These are phyloP conservation scores for Lachnellula suecica DNA, from an alignment of 2,329 filamentous ascomycete species.

Conservation along the genomic window DNA sequence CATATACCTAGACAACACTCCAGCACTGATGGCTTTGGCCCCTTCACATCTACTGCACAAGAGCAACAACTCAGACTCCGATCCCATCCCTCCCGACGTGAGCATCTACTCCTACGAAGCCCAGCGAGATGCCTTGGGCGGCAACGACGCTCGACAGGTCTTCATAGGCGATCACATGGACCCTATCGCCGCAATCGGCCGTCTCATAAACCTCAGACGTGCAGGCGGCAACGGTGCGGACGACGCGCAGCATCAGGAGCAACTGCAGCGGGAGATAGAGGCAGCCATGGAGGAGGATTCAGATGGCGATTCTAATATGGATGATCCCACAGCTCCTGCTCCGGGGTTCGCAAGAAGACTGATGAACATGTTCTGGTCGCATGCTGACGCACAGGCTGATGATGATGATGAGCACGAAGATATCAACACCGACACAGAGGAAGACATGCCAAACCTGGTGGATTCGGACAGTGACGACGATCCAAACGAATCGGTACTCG, in stretches of 20 bases:
- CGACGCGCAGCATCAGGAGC: no score
- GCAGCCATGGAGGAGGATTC: constrained; percentile 6
- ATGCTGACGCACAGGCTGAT: constrained; percentile 1
- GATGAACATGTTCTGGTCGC: constrained; percentile 22
- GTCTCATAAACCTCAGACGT: constrained; percentile 17
- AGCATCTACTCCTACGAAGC: constrained; percentile 30
- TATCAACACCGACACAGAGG: constrained; percentile 18
- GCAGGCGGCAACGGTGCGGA: not conserved
- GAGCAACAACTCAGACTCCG: constrained; percentile 33
- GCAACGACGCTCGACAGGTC: not conserved
- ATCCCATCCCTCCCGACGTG: constrained; percentile 33
- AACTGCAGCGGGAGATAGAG: no score
- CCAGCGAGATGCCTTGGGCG: constrained; percentile 18
- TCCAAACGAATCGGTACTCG: not conserved
- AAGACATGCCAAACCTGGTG: constrained; percentile 16
- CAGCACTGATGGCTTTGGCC: constrained; percentile 30
- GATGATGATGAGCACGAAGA: constrained; percentile 3
- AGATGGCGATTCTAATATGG: constrained; percentile 5
- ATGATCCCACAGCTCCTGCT: constrained; percentile 8
- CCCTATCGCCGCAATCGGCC: constrained; percentile 27
- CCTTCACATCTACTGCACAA: constrained; percentile 30
- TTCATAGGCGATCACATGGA: constrained; percentile 18
- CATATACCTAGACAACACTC: constrained; percentile 33
- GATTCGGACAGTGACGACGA: constrained; percentile 6
- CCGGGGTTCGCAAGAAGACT: constrained; percentile 16